Evolutionary conservation across 164 flowering plant species (phyloP).

Genomic region (Berberis vulgaris): DNA sequence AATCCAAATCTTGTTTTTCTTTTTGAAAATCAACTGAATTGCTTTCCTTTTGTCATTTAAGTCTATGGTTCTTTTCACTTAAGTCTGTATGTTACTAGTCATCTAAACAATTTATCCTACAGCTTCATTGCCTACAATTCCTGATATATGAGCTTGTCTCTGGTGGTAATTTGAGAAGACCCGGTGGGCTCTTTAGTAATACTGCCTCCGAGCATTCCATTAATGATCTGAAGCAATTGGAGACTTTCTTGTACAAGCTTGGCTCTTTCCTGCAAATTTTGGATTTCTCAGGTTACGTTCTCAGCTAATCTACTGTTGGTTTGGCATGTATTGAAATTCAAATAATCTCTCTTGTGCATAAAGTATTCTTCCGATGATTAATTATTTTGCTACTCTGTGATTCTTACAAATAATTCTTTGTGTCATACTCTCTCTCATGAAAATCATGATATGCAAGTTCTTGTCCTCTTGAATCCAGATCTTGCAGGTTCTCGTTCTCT

Average conservation of each 20-base stretch:
- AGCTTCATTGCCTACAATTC: constrained; percentile 98
- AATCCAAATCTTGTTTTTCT: too few species aligned
- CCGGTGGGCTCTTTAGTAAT: constrained; percentile 95
- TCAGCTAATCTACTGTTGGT: constrained; percentile 6
- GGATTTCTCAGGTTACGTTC: constrained; percentile 70
- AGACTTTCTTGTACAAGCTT: constrained; percentile 96
- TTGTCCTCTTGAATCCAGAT: too few species aligned
- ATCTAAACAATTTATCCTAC: constrained; percentile 6
- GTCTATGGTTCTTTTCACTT: too few species aligned
- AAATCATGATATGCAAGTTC: too few species aligned
- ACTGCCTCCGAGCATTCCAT: constrained; percentile 73
- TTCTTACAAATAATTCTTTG: too few species aligned
- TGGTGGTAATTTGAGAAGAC: constrained; percentile 89
- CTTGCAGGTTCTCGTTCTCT: too few species aligned
- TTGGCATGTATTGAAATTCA: not conserved
- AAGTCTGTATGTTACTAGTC: too few species aligned
- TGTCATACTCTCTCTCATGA: too few species aligned
- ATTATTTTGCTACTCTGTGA: not conserved
- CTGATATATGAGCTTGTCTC: constrained; percentile 93
- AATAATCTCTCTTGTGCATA: not conserved
- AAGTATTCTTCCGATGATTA: not conserved
- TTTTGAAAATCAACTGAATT: too few species aligned
- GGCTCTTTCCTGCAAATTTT: constrained; percentile 87
- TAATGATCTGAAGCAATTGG: constrained; percentile 85
- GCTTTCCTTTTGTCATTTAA: too few species aligned